These are phyloP conservation scores for Chlorella sp. DNA, from an alignment of 139 green algal genomes.

Conservation along the genomic window DNA sequence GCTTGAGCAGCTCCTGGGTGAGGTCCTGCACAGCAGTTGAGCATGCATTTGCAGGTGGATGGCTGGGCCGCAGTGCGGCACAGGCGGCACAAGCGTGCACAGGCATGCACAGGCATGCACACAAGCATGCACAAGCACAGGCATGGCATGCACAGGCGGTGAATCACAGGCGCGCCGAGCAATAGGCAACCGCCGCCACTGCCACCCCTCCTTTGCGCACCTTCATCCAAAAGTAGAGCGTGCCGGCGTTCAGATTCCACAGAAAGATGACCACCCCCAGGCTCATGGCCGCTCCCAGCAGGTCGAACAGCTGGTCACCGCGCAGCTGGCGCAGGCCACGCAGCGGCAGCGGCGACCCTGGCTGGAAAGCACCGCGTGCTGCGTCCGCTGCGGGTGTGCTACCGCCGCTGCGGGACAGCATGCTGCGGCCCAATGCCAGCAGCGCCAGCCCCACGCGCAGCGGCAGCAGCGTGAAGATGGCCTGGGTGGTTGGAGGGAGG, in stretches of 20 bases:
- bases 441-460: constrained; percentile 56
- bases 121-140: too few relatives aligned
- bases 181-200: too few relatives aligned
- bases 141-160: too few relatives aligned
- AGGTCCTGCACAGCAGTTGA: constrained; percentile 48
- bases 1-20: constrained; percentile 91
- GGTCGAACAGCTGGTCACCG: constrained; percentile 82
- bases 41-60: too few relatives aligned
- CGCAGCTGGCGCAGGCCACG: constrained; percentile 19
- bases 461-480: constrained; percentile 81
- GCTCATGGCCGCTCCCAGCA: constrained; percentile 79
- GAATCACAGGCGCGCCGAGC: too few relatives aligned
- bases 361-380: neutral
- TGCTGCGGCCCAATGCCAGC: constrained; percentile 10
- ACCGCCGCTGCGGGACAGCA: neutral
- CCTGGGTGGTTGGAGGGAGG: too few relatives aligned
- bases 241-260: constrained; percentile 71
- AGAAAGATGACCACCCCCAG: constrained; percentile 61
- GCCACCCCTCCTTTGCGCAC: neutral
- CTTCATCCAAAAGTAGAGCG: constrained; percentile 90
- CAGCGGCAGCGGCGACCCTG: neutral
- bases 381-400: neutral
- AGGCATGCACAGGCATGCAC: too few relatives aligned
- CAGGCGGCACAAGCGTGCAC: too few relatives aligned
- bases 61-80: too few relatives aligned